Evolutionary conservation across 2,329 filamentous ascomycete genomes (phyloP), one percentile per base, ranked within the genome.

Genomic region (Calonectria multiphialidica): DNA sequence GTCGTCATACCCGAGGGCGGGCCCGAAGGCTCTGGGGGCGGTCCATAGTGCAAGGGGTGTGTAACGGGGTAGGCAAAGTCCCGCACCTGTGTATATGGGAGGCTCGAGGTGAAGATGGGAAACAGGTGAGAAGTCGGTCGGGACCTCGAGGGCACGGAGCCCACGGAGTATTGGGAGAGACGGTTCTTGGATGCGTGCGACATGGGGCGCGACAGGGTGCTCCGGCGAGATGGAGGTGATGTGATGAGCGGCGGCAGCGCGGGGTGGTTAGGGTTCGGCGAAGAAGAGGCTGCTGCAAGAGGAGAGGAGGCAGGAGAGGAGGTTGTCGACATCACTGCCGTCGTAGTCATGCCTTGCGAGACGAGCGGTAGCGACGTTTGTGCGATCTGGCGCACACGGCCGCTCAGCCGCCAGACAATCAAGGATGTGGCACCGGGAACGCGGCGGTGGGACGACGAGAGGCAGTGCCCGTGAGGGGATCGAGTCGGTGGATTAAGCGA

Each of bases 21-120:
- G 66, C 88, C 86, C 64, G 91, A 92, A 30, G 91, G 88, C 77
- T 95, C 93, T 44, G 93, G 93, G 18, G 95, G 93, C n/a, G 96
- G 94, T 1, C 97, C 97, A 87, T 98, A 98, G 86, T 98, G 97
- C 83, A 98, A 89, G 50, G 95, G 95, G 83, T 98, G 94, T 68
- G 90, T 89, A 30, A 90, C 82, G 37, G 95, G 92, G 82, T 98
- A 99, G 77, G 97, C 97, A 85, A 98, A 99, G 87, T 99, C 97
- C 80, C 97, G 93, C 76, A 99, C 96, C 53, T 95, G 88, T n/a
- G 95, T 92, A 83, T 98, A 98, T 8, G 94, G 85, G 21, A 98
- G 90, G 81, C 92, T 98, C 71, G 95, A 97, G 79, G 95, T 93
- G 83, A 95, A 97, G 79, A 93, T 87, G 18, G 95, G 94, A 80